Percentiles rank a stretch among this genome's conserved stretches.
Evolutionary conservation across 495 filamentous ascomycete species (phyloP).

Genomic region (Aspergillus sparsus): DNA sequence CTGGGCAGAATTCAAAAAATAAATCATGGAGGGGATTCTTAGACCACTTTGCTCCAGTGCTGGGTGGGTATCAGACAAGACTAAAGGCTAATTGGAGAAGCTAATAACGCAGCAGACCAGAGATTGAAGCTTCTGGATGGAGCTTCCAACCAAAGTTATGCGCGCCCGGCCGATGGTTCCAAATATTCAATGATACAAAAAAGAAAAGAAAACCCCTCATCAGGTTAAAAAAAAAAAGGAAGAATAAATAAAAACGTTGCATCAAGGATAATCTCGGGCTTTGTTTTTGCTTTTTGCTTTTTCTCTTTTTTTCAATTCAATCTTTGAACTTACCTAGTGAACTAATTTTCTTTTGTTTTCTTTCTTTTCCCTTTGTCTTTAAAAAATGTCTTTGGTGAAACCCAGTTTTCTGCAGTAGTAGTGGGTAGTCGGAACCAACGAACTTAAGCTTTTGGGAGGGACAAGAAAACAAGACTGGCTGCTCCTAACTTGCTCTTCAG

Average conservation of each 20-base stretch:
- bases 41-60: conserved; percentile 8
- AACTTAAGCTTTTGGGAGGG: conserved; percentile 21
- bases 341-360: background rate
- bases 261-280: conserved; percentile 12
- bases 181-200: conserved; percentile 6
- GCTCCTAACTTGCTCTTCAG: background rate
- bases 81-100: conserved; percentile 31
- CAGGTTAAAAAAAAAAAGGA: conserved; percentile 12
- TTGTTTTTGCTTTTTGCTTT: conserved; percentile 12
- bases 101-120: conserved; percentile 19
- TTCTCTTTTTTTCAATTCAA: background rate
- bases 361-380: background rate
- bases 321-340: no score
- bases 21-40: background rate
- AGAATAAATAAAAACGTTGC: conserved; percentile 9
- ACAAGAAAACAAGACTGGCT: conserved; percentile 13
- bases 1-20: background rate
- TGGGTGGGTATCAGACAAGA: conserved; percentile 27
- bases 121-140: conserved; percentile 18
- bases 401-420: background rate
- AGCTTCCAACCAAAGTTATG: conserved; percentile 15
- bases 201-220: background rate
- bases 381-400: background rate
- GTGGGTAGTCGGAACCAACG: conserved; percentile 10
- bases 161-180: conserved; percentile 17